Evolutionary conservation across 2,329 filamentous ascomycete species (phyloP), one percentile per base, ranked within the genome.

Genomic region (Aspergillus clavatus): DNA sequence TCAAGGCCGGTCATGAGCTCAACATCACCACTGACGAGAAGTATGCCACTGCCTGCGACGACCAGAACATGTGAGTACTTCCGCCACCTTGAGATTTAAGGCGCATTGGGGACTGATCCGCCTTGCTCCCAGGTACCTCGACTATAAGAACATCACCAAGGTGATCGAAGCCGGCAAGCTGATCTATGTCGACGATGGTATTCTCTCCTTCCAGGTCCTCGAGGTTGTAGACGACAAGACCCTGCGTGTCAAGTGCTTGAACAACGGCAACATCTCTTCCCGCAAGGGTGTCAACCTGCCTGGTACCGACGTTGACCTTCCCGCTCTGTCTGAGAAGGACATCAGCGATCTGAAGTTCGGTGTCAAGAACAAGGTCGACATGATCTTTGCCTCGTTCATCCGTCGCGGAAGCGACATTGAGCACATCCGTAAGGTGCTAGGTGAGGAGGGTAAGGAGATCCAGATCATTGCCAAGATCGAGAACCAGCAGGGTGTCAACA

Each of bases 391-490:
- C 52, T 96, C 90, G 1, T 98, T 98, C 71, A 98, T 98, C 72
- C 91, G 93, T 61, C 86, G 87, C 51, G 91, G 86, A 48, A 85
- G 89, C 67, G 93, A 98, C 70, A 95, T 98, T 77, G 81, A 78
- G 59, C 83, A 90, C 63, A 98, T 98, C 71, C 91, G 93, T 58
- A 80, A 86, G 56, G 86, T 97, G 52, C 83, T 98, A 42, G 93
- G 93, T 52, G 81, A 89, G 65, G 86, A 94, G 36, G 93, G 93
- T 72, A 89, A 87, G 75, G 84, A 95, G 71, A 96, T 98, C 65
- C 91, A 98, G 78, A 95, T 98, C 76, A 97, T 98, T 69, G 87
- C 93, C 81, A 98, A 98, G 86, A 95, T 98, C 60, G 93, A 98
- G 82, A 98, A 98, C 80, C 88, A 95, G 72, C 93, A 98, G 76